Conservation (phyloP, 1,284 basidiomycete species). For the Porodaedalea pini region DNA sequence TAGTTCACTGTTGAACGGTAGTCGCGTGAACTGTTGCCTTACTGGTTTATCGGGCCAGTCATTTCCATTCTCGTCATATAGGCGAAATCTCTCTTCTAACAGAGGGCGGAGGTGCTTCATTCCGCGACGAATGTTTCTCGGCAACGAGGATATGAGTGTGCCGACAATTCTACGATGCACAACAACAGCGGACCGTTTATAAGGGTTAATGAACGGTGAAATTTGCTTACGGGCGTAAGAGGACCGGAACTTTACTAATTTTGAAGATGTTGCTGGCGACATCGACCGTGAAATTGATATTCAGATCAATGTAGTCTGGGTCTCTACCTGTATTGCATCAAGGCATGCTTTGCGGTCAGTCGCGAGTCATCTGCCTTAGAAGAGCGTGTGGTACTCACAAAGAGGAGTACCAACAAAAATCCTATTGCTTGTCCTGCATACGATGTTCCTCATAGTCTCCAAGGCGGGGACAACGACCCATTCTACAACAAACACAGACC, state of each 20-base stretch:
- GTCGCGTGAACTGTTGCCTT: slow-evolving; percentile 11
- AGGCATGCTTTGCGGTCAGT: no score
- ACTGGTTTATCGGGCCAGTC: slow-evolving; percentile 40
- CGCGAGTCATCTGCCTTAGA: no score
- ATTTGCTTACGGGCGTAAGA: slow-evolving; percentile 28
- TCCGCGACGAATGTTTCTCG: slow-evolving; percentile 20
- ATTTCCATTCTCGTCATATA: slow-evolving; percentile 31
- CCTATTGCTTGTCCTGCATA: slow-evolving; percentile 38
- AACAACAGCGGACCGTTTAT: background rate
- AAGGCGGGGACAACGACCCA: slow-evolving; percentile 37
- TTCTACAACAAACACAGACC: slow-evolving; percentile 24
- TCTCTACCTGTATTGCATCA: slow-evolving; percentile 43
- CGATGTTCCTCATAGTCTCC: slow-evolving; percentile 36
- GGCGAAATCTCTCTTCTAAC: slow-evolving; percentile 35
- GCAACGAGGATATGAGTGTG: background rate
- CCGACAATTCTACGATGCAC: slow-evolving; percentile 7
- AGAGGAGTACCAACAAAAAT: slow-evolving; percentile 40
- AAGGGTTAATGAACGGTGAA: background rate
- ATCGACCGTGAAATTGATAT: slow-evolving; percentile 32
- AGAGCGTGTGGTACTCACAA: slow-evolving; percentile 31
- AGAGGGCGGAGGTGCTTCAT: slow-evolving; percentile 33
- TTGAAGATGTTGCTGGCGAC: slow-evolving; percentile 27
- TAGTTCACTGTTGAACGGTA: no score
- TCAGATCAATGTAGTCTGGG: slow-evolving; percentile 37
- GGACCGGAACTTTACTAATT: slow-evolving; percentile 35